Evolutionary conservation across 2,329 filamentous ascomycete species (phyloP), one percentile per base, ranked within the genome.

Genomic region (Escovopsis sp.): DNA sequence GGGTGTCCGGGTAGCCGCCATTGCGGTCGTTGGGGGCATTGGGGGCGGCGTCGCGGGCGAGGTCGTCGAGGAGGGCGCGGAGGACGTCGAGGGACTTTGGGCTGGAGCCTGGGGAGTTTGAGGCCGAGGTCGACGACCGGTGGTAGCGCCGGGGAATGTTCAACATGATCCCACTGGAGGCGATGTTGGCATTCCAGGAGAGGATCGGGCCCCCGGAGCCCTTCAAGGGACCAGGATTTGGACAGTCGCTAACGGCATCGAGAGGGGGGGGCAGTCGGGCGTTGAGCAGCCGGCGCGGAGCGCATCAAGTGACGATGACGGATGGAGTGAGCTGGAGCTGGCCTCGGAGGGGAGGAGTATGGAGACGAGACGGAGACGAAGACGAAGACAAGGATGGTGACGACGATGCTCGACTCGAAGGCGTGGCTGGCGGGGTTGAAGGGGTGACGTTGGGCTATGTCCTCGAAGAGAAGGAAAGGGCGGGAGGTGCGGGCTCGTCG

Each of bases 81-180:
- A 80, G 62, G 40, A 78, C 68, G 52, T 77, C 73, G 49, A 72
- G 70, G 33, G 75, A 72, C 61, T 80, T 77, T 32, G 45, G 42
- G 15, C 37, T 42, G 49, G 76, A 74, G 42, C 65, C 71, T 41
- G 70, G 65, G 40, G 72, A 65, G 38, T 63, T 67, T 36, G 77
- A 80, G 46, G 74, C 66, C 46, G 75, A 74, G 36, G 77, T 82
- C 45, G 76, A 80, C 46, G 77, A 78, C 50, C 77, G 73, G 15
- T 15, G 15, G 55, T 77, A 77, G 46, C 77, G 70, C 56, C 73
- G 67, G 44, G 69, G 62, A 48, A 66, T 66, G 45, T 64, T 58
- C 47, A 72, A 66, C 68, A 76, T 75, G 55, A 55, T 69, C 47
- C 45, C 46, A 36, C 45, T 49, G 39, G 45, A 41, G 18, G 44